phyloP scores from a whole-genome alignment of 352 stramenopile species.

The Pythium aristosporum region DNA sequence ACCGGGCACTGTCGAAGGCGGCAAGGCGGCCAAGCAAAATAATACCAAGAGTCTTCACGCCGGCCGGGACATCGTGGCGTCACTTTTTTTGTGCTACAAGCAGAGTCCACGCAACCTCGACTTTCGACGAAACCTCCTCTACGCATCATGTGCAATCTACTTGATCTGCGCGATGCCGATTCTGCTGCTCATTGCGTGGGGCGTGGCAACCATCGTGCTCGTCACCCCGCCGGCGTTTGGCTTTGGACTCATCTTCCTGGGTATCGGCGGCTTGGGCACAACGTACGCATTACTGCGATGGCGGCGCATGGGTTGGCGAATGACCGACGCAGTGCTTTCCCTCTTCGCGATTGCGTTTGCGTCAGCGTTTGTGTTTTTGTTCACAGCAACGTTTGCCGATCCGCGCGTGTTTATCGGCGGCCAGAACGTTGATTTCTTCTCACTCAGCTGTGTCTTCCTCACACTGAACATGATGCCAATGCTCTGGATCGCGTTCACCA shows the following conservation, averaged over 20 bases:
- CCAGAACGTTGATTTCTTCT: constrained; percentile 74
- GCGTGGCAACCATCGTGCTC: constrained; percentile 63
- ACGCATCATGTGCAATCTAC: constrained; percentile 58
- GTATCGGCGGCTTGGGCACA: constrained; percentile 42
- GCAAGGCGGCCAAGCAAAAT: not conserved
- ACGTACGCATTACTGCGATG: constrained; percentile 63
- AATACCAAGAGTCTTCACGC: constrained; percentile 24
- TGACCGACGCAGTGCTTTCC: constrained; percentile 58
- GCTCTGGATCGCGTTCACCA: constrained; percentile 90
- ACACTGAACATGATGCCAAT: constrained; percentile 90
- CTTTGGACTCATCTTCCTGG: constrained; percentile 77
- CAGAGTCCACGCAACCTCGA: constrained; percentile 54
- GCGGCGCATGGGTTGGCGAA: constrained; percentile 77
- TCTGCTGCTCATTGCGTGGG: constrained; percentile 67
- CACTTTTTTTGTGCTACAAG: constrained; percentile 82
- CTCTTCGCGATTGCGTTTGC: constrained; percentile 55
- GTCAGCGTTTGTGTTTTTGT: constrained; percentile 76
- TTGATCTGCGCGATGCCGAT: constrained; percentile 54
- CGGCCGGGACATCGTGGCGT: constrained; percentile 54
- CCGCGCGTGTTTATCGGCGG: constrained; percentile 67
- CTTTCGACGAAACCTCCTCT: constrained; percentile 81
- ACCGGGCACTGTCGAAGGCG: not conserved
- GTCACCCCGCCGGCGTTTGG: constrained; percentile 76
- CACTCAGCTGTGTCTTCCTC: constrained; percentile 74
- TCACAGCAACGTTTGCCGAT: constrained; percentile 78